Conservation (phyloP, 129 eudicot species). For the Heracleum sosnowskyi region DNA sequence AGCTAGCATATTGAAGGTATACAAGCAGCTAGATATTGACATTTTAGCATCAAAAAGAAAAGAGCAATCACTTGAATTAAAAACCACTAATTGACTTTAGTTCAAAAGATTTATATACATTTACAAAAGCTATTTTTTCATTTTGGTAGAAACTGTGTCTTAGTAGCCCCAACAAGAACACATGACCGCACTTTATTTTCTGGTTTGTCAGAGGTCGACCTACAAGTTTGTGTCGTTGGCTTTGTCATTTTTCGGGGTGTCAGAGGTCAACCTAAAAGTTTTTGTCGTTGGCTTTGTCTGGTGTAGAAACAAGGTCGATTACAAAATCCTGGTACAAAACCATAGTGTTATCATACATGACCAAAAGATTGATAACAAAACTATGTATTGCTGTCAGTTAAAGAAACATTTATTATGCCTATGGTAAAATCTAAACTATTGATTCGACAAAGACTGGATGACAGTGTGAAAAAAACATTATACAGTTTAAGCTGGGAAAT, state of each 20-base stretch:
- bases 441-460: background rate
- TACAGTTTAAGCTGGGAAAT: background rate
- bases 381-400: background rate
- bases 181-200: no score
- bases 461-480: background rate
- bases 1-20: background rate
- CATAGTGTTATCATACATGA: background rate
- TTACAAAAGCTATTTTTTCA: background rate
- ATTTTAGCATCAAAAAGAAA: background rate
- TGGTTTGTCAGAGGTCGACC: no score
- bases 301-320: no score
- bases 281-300: no score
- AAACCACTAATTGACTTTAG: background rate
- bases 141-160: background rate
- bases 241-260: no score
- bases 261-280: no score
- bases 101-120: background rate
- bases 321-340: background rate
- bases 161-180: no score
- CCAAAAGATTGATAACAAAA: background rate
- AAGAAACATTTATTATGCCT: background rate
- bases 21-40: conserved; percentile 4
- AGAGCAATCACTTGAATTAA: background rate
- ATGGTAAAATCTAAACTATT: background rate
- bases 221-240: no score